Conservation (phyloP, 164 flowering plant species). For the Annona squamosa region DNA sequence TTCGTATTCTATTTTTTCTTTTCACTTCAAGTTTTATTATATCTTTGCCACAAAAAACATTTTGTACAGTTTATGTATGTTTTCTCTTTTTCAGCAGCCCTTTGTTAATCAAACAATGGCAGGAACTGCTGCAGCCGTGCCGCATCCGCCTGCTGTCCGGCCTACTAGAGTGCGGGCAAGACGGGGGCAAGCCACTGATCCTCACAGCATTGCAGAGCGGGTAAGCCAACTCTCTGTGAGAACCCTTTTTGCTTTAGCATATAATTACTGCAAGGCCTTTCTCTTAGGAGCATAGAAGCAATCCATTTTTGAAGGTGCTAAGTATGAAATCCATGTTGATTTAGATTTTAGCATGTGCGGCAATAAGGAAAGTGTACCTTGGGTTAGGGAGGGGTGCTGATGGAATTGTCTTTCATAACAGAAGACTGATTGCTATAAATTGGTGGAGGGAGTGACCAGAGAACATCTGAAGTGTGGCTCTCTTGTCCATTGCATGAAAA, state of each 20-base stretch:
- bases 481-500: too few species aligned
- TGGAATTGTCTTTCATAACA: too few species aligned
- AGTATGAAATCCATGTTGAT: background rate
- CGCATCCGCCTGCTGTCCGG: constrained; percentile 74
- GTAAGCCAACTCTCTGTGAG: constrained; percentile 14
- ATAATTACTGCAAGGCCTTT: background rate
- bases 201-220: constrained; percentile 46
- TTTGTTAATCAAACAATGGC: constrained; percentile 68
- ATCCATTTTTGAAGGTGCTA: background rate
- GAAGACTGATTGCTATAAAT: background rate
- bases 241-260: background rate
- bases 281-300: background rate
- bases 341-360: background rate
- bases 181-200: constrained; percentile 48
- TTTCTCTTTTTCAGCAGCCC: constrained; percentile 28
- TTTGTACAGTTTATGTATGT: background rate
- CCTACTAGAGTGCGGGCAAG: constrained; percentile 36
- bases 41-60: background rate
- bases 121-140: constrained; percentile 38
- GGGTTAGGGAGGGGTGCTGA: background rate
- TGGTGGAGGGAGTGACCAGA: background rate
- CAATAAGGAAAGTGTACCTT: background rate
- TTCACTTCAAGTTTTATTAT: background rate
- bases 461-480: background rate
- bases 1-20: too few species aligned